Evolutionary conservation across 495 filamentous ascomycete genomes (phyloP).

Genomic region (Talaromyces adpressus): DNA sequence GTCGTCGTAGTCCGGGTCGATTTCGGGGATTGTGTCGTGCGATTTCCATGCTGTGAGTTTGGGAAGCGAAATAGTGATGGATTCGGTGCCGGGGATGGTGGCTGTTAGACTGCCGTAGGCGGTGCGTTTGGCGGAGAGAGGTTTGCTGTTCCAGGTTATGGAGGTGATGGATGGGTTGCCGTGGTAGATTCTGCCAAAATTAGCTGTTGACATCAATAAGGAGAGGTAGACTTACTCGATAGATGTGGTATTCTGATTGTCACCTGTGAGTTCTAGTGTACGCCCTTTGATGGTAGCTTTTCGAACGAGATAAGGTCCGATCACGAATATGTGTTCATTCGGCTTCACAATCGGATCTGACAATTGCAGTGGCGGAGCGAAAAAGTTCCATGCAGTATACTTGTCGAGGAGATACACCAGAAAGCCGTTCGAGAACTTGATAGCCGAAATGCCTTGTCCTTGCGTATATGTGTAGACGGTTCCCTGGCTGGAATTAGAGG

Average conservation of each 20-base stretch:
- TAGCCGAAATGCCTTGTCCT: constrained; percentile 29
- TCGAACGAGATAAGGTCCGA: constrained; percentile 57
- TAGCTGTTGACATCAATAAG: not conserved
- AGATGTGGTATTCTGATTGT: constrained; percentile 54
- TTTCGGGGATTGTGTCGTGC: constrained; percentile 61
- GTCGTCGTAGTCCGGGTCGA: constrained; percentile 53
- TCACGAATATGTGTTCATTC: constrained; percentile 57
- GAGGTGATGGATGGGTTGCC: constrained; percentile 31
- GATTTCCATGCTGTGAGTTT: constrained; percentile 54
- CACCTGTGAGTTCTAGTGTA: constrained; percentile 51
- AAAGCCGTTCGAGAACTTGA: constrained; percentile 43
- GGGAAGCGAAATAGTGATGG: constrained; percentile 43
- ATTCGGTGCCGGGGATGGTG: constrained; percentile 34
- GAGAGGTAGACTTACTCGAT: constrained; percentile 37
- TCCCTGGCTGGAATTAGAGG: constrained; percentile 39
- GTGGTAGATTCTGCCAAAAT: constrained; percentile 36
- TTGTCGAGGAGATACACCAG: constrained; percentile 47
- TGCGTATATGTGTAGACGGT: constrained; percentile 31
- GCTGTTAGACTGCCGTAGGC: constrained; percentile 42
- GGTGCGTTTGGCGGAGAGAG: constrained; percentile 27
- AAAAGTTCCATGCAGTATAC: constrained; percentile 43
- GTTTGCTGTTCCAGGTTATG: constrained; percentile 50
- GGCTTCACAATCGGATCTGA: constrained; percentile 23
- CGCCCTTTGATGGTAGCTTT: constrained; percentile 40
- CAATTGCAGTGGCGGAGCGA: constrained; percentile 34